phyloP scores from a whole-genome alignment of 495 filamentous ascomycete genomes.

The Podospora pseudocomata region DNA sequence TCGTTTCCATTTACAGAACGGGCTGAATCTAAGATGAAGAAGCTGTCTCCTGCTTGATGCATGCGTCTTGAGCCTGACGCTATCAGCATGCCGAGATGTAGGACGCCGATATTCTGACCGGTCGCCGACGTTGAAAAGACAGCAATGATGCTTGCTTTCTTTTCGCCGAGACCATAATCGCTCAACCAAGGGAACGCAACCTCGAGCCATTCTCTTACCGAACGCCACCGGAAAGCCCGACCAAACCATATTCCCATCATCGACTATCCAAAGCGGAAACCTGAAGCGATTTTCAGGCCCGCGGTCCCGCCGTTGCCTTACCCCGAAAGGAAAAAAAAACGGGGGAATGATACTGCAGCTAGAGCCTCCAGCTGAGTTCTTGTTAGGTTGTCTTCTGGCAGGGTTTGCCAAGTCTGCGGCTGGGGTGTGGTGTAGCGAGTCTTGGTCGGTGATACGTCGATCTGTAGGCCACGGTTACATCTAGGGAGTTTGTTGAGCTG shows the following conservation, averaged over 20 bases:
- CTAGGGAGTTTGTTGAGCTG: background rate
- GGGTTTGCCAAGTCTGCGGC: constrained; percentile 1
- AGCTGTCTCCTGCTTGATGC: background rate
- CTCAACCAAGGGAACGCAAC: background rate
- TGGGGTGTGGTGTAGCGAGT: background rate
- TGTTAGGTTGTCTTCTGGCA: background rate
- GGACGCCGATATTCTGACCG: background rate
- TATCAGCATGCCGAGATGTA: background rate
- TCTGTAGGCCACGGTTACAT: background rate
- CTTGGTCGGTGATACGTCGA: background rate
- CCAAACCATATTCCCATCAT: background rate
- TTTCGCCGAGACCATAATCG: background rate
- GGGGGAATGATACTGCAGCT: background rate
- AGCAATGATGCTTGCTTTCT: background rate
- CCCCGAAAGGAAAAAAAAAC: background rate
- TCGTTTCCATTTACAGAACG: background rate
- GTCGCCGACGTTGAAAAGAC: background rate
- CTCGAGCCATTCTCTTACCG: background rate
- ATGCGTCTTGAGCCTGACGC: too few species aligned
- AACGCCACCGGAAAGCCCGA: background rate
- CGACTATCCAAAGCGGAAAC: background rate
- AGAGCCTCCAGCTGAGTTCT: background rate
- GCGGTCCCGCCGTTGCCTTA: background rate
- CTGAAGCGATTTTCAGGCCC: background rate
- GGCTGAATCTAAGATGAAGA: background rate